Evolutionary conservation across 108 stramenopile genomes (phyloP).

Genomic region (Cyclostephanos invisitatus): DNA sequence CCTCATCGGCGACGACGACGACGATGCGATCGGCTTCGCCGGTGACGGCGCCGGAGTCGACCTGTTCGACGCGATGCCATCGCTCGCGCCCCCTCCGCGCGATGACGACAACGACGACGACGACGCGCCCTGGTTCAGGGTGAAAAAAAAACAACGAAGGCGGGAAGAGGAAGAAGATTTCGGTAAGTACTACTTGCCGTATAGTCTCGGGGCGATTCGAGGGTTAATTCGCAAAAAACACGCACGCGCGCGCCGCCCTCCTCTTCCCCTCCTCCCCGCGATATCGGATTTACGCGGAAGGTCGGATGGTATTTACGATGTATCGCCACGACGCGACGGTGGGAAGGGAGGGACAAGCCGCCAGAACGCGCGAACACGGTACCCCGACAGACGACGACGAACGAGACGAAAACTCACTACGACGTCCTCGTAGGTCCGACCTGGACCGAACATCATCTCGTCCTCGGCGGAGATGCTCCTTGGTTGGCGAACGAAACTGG

Average conservation of each 20-base stretch:
- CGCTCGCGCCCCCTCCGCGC: neutral
- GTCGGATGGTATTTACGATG: too few relatives aligned
- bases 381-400: neutral
- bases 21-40: neutral
- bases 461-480: neutral
- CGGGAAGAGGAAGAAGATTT: too few relatives aligned
- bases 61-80: neutral
- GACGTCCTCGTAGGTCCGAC: neutral
- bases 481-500: neutral
- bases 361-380: too few relatives aligned
- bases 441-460: neutral
- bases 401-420: neutral
- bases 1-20: neutral
- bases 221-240: too few relatives aligned
- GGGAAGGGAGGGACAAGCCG: too few relatives aligned
- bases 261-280: too few relatives aligned
- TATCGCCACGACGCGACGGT: too few relatives aligned
- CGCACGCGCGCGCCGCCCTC: too few relatives aligned
- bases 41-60: neutral
- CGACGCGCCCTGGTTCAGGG: neutral
- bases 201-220: too few relatives aligned
- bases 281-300: too few relatives aligned
- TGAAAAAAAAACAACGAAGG: too few relatives aligned
- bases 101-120: neutral
- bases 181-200: too few relatives aligned